Evolutionary conservation across 2,329 filamentous ascomycete genomes (phyloP), one percentile per base, ranked within the genome.

Genomic region (Cladorrhinum sp.): DNA sequence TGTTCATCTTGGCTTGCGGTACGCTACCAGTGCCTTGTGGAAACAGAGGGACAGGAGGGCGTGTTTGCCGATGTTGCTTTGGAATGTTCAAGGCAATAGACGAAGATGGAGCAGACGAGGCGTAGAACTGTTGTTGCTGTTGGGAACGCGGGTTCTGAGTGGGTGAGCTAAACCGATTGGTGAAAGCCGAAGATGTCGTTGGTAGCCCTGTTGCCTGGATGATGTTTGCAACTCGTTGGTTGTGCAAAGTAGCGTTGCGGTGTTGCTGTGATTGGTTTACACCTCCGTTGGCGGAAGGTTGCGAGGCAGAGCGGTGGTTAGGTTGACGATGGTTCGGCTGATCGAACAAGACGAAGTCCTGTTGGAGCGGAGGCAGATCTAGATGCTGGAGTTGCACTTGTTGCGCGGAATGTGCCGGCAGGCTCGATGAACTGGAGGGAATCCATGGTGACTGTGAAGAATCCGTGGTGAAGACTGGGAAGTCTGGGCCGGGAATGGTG

Each of bases 301-400:
- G 76, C 64, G 74, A 74, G 65, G 71, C 72, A 67, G 75, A 65
- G 57, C 63, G 63, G 52, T 73, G 74, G 60, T 73, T 80, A 80
- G 68, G 77, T 78, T 69, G 76, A 74, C 71, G 71, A 71, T 69
- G 76, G 70, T 78, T 74, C 64, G 78, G 80, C 64, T 80, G 78
- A 74, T 84, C 82, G 86, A 87, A 91, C 82, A 92, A 85, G 78
- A 90, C 87, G 75, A 92, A 92, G 86, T 92, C 89, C 81, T 88
- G 82, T 72, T 84, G 84, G 61, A 77, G 80, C 69, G 80, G 78
- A 74, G 77, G 80, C 75, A 78, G 77, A 75, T 68, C 66, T 64
- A 67, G 60, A 48, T 68, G 67, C 57, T 64, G 77, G 73, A 76
- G 74, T 73, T 76, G 79, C 75, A 77, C 79, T 75, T 84, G 77